Base-by-base conservation (phyloP, 1,284 basidiomycete species). In the Termitomyces sp. region DNA sequence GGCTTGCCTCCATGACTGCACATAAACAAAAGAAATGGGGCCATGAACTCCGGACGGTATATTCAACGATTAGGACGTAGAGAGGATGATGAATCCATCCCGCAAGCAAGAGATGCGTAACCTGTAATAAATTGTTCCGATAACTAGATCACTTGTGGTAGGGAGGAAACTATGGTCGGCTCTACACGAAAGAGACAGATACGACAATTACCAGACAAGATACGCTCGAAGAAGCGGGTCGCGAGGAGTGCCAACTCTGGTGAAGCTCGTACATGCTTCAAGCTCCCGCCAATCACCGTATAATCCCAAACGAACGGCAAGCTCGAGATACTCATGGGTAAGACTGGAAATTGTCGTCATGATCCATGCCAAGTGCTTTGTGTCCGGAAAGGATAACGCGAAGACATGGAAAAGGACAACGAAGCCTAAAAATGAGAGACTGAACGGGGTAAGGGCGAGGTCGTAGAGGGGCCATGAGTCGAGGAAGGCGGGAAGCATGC, bases 81-180 rank as follows among this genome's bases (percentile, higher is more conserved):
- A 77, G 65, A 0, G 70, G 66, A 63, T 85, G 83, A 60, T 85
- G 83, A 26, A 82, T 67, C 83, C 83, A 84, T 5, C 83, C 83
- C 61, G 53, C 53, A 75, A 62, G 60, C 38, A 61, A n/a, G 19
- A 61, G 13, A 60, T 55, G 10, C 52, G 41, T 24, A 55, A 59
- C 17, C 58, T 58, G 52, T 63, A 62, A 28, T 57, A 55, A 21
- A 58, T 51, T 26, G 39, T 19, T 24, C 60, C 60, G 1, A 62
- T n/a, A 26, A 49, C 50, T 34, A 62, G 49, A 48, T 61, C 58
- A 24, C 58, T 57, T 10, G 5, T 15, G 19, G 9, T 19, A 38
- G 4, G 17, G 33, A 52, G 9, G 1, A 6, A 19, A 10, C 3
- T 15, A 50, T 21, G 4, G 19, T 10, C 15, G 47, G 33, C 36